A percentile compares a stretch with the other conserved stretches of the same genome.
Evolutionary conservation across 148 eudicot genomes (phyloP).

Genomic region (Vaccinium macrocarpon): DNA sequence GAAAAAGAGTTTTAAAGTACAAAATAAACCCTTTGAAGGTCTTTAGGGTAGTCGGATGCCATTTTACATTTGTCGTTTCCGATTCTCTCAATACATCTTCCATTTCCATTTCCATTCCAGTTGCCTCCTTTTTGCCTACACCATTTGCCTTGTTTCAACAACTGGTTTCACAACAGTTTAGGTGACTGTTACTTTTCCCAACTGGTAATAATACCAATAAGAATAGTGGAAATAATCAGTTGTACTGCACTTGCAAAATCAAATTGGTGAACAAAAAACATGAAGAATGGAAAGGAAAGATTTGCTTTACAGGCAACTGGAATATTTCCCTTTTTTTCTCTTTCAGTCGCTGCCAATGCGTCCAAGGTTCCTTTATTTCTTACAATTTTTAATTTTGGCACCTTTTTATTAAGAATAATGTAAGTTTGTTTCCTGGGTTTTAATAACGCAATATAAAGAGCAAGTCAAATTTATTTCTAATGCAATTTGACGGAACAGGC

Average conservation of each 20-base stretch:
- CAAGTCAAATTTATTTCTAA: not conserved
- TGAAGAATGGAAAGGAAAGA: not conserved
- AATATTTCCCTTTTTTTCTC: not conserved
- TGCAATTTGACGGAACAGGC: constrained; percentile 45
- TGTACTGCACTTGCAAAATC: not conserved
- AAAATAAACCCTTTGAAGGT: too few relatives aligned
- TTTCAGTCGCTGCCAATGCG: not conserved
- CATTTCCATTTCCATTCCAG: too few relatives aligned
- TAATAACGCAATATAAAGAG: not conserved
- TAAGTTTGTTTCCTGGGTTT: not conserved
- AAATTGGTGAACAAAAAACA: not conserved
- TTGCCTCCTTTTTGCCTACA: not conserved
- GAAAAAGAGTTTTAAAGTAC: too few relatives aligned
- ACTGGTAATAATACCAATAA: not conserved
- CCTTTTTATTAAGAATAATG: not conserved
- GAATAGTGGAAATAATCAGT: not conserved
- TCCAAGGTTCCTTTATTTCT: not conserved
- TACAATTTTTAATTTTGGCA: not conserved
- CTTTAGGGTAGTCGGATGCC: too few relatives aligned
- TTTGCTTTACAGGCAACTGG: not conserved
- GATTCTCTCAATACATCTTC: too few relatives aligned
- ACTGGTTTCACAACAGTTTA: not conserved
- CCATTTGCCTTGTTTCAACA: not conserved
- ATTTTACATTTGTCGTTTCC: too few relatives aligned
- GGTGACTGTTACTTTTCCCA: not conserved